These are phyloP conservation scores for Oropetium thomaeum DNA, from an alignment of 176 grass and related monocot genomes.

Conservation along the genomic window DNA sequence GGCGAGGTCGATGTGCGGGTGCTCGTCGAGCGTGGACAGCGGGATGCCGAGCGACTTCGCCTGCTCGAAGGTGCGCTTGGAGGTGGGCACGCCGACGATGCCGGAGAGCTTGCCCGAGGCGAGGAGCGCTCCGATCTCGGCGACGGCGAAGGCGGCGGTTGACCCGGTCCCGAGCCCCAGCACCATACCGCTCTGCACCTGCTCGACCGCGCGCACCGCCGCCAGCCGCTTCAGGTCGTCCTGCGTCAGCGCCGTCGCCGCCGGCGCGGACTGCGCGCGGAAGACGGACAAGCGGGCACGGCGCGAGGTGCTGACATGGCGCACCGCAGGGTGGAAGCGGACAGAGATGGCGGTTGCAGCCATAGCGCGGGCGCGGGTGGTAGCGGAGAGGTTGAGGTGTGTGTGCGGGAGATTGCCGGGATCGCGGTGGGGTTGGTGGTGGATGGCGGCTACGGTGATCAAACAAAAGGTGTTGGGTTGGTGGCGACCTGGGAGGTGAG, in stretches of 20 bases:
- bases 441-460: slow-evolving; percentile 30
- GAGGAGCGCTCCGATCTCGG: slow-evolving; percentile 83
- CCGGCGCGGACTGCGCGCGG: slow-evolving; percentile 54
- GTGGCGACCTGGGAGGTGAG: slow-evolving; percentile 32
- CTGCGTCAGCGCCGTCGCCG: slow-evolving; percentile 61
- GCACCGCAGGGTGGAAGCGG: slow-evolving; percentile 36
- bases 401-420: slow-evolving; percentile 1
- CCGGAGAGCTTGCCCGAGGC: slow-evolving; percentile 58
- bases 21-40: slow-evolving; percentile 90
- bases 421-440: slow-evolving; percentile 18
- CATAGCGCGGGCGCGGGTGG: slow-evolving; percentile 21
- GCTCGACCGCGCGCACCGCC: slow-evolving; percentile 86
- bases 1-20: slow-evolving; percentile 83
- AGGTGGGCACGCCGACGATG: slow-evolving; percentile 92
- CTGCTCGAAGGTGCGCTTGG: slow-evolving; percentile 94
- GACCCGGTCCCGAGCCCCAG: slow-evolving; percentile 94
- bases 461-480: slow-evolving; percentile 31
- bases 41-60: slow-evolving; percentile 82
- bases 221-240: slow-evolving; percentile 94
- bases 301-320: slow-evolving; percentile 10
- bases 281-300: slow-evolving; percentile 12
- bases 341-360: slow-evolving; percentile 37
- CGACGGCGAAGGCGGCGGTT: slow-evolving; percentile 91
- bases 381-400: slow-evolving; percentile 14
- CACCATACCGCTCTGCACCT: slow-evolving; percentile 90